Percentiles rank a stretch among this genome's conserved stretches.
These are phyloP conservation scores for Phalaenopsis aphrodite DNA, from an alignment of 106 monocot genomes.

Conservation along the genomic window DNA sequence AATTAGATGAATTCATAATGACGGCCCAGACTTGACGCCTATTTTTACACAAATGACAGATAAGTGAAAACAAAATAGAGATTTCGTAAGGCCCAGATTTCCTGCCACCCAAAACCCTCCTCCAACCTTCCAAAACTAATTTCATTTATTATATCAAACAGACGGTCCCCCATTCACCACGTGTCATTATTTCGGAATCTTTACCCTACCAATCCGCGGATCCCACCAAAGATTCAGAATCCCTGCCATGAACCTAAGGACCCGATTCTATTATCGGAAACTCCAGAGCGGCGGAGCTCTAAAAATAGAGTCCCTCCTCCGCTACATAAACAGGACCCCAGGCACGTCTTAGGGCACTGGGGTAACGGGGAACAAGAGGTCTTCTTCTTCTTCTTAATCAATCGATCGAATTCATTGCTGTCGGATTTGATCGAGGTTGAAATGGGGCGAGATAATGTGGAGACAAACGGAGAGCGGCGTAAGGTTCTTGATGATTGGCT, in stretches of 20 bases:
- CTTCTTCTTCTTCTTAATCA: neutral
- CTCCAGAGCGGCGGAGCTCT: neutral
- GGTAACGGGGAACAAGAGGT: neutral
- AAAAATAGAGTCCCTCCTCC: neutral
- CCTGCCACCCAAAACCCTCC: no score
- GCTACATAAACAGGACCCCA: neutral
- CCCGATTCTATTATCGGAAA: neutral
- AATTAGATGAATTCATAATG: no score
- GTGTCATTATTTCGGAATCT: neutral
- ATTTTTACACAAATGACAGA: no score
- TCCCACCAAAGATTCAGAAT: neutral
- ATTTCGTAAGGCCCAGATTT: no score
- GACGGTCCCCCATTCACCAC: no score
- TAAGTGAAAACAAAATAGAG: no score
- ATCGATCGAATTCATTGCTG: neutral
- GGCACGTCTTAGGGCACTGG: neutral
- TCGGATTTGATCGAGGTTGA: neutral
- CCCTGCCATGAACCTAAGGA: neutral
- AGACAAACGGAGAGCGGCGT: neutral
- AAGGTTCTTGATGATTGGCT: conserved; percentile 14
- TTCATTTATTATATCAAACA: no score
- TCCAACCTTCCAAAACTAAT: no score
- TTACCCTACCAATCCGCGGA: neutral
- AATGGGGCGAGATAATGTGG: neutral
- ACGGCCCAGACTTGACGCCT: no score